These are phyloP conservation scores for Skeletonema costatum DNA, from an alignment of 108 stramenopile genomes.

Conservation along the genomic window DNA sequence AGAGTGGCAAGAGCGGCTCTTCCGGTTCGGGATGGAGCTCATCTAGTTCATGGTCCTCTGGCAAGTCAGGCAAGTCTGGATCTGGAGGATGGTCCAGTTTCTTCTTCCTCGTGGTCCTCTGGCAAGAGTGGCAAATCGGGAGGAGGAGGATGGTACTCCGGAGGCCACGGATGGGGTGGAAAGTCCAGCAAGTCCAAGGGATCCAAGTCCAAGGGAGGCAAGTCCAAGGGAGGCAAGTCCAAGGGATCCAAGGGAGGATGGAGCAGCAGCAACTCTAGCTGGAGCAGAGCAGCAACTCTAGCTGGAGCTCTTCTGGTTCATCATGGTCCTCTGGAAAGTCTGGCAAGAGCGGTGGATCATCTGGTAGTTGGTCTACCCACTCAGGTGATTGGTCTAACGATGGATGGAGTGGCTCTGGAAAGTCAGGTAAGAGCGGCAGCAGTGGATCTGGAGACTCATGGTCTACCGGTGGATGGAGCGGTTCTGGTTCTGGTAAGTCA, in stretches of 20 bases:
- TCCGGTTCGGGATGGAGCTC: background rate
- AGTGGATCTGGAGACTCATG: background rate
- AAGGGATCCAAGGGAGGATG: background rate
- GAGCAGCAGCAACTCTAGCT: background rate
- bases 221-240: background rate
- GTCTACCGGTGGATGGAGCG: background rate
- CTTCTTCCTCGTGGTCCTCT: background rate
- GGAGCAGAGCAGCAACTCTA: background rate
- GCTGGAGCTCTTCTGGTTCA: background rate
- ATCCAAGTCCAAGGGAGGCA: background rate
- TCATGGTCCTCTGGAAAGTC: background rate
- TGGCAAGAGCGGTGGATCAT: background rate
- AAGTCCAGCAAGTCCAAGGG: background rate
- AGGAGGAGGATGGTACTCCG: background rate
- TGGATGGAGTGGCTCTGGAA: background rate
- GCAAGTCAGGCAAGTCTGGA: background rate
- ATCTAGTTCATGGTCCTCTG: background rate
- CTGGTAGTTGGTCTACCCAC: background rate
- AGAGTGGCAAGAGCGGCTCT: background rate
- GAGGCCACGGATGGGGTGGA: background rate
- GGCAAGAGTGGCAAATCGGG: background rate
- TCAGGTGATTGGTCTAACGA: background rate
- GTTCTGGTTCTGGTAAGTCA: background rate
- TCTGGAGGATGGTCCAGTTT: no score
- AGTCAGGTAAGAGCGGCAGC: background rate